phyloP scores from a whole-genome alignment of 2,329 filamentous ascomycete species.

The Xylariaceae sp. region DNA sequence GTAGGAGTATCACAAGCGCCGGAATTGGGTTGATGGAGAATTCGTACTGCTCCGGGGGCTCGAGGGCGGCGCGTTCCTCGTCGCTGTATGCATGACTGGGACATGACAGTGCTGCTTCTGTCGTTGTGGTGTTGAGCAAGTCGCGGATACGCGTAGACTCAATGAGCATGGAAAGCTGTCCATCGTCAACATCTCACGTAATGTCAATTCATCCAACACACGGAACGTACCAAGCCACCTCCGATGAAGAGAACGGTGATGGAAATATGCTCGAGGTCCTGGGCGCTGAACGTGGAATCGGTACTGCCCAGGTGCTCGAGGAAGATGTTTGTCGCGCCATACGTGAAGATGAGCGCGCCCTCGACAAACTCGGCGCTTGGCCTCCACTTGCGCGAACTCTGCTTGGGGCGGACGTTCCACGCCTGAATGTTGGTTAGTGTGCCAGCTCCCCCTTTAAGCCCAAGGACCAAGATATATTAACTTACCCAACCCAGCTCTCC shows the following conservation, averaged over 20 bases:
- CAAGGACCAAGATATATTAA: slow-evolving; percentile 10
- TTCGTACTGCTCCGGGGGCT: slow-evolving; percentile 61
- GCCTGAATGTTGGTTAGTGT: slow-evolving; percentile 43
- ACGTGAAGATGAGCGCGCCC: slow-evolving; percentile 83
- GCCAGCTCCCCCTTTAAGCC: slow-evolving; percentile 12
- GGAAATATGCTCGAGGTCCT: slow-evolving; percentile 86
- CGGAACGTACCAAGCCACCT: slow-evolving; percentile 68
- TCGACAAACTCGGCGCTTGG: slow-evolving; percentile 87
- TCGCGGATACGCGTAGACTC: slow-evolving; percentile 69
- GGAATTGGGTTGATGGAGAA: slow-evolving; percentile 87
- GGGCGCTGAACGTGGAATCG: slow-evolving; percentile 67
- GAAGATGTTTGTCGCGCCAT: slow-evolving; percentile 86
- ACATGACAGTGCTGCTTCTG: slow-evolving; percentile 34
- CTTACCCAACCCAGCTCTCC: slow-evolving; percentile 79
- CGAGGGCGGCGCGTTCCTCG: slow-evolving; percentile 48
- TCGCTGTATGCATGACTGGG: slow-evolving; percentile 36
- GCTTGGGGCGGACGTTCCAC: slow-evolving; percentile 77
- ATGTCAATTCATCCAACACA: neutral
- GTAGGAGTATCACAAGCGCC: slow-evolving; percentile 75
- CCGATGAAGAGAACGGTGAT: slow-evolving; percentile 94
- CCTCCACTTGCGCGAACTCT: slow-evolving; percentile 56
- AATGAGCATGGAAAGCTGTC: slow-evolving; percentile 61
- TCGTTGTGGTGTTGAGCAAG: slow-evolving; percentile 55
- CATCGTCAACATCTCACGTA: slow-evolving; percentile 3
- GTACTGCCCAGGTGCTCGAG: slow-evolving; percentile 78